These are phyloP conservation scores for Prunus padus DNA, from an alignment of 306 rosid genomes.

Conservation along the genomic window DNA sequence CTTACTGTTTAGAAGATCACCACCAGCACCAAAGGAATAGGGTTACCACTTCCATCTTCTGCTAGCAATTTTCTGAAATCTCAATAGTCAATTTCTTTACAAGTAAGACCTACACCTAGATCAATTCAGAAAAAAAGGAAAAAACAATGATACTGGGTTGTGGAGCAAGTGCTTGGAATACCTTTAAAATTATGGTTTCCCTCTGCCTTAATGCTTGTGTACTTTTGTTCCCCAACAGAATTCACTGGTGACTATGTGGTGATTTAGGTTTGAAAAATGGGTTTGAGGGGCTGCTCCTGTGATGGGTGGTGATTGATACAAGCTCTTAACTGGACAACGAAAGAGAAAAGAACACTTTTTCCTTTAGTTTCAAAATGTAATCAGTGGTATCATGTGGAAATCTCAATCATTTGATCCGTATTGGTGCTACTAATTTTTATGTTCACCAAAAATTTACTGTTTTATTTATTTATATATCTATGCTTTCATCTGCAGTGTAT, in stretches of 20 bases:
- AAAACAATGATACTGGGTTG: no score
- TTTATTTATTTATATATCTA: background rate
- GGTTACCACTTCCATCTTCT: no score
- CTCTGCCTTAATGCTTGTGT: background rate
- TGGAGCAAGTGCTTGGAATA: background rate
- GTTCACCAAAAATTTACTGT: background rate
- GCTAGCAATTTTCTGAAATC: no score
- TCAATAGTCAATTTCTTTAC: no score
- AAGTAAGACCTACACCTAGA: no score
- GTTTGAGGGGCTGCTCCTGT: no score
- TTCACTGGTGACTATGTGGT: background rate
- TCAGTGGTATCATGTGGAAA: background rate
- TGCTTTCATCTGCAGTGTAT: constrained; percentile 46
- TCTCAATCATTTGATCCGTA: background rate
- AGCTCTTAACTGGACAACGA: background rate
- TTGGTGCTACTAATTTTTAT: background rate
- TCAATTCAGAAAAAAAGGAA: no score
- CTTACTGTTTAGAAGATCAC: no score
- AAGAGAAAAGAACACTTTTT: background rate
- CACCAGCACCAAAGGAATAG: no score
- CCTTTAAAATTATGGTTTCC: no score
- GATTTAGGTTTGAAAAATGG: background rate
- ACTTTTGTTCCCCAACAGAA: background rate
- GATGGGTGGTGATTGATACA: background rate
- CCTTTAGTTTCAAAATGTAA: background rate